Evolutionary conservation across 305 asterid genomes (phyloP).

Genomic region (Fraxinus greggii): DNA sequence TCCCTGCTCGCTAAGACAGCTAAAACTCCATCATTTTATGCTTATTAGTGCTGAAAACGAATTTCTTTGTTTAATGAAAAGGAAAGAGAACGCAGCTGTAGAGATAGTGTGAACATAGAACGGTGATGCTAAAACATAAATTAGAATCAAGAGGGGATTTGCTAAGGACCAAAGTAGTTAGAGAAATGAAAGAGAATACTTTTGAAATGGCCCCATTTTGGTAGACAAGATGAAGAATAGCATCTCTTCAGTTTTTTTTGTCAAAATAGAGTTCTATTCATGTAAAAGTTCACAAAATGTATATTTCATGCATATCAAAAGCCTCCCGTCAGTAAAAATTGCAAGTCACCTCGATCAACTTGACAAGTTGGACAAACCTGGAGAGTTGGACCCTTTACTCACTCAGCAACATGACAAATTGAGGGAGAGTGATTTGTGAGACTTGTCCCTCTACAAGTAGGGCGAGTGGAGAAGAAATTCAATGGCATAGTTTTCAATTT

Average conservation of each 20-base stretch:
- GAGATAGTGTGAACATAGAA: background rate
- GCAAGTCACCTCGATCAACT: background rate
- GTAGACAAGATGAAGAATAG: background rate
- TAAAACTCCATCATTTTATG: background rate
- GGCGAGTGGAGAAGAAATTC: background rate
- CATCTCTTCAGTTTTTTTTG: background rate
- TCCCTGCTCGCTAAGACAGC: background rate
- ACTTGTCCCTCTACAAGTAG: background rate
- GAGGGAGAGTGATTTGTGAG: background rate
- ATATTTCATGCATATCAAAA: background rate
- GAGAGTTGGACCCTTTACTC: background rate
- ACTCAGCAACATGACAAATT: background rate
- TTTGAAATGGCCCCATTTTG: background rate
- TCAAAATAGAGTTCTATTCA: background rate
- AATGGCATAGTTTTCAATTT: background rate
- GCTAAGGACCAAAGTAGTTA: background rate
- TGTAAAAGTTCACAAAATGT: background rate
- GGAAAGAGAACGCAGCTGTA: background rate
- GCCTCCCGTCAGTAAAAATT: background rate
- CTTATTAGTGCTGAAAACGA: background rate
- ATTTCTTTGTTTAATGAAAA: background rate
- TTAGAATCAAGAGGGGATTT: background rate
- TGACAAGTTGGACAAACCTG: background rate
- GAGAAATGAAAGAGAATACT: background rate
- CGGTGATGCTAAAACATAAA: background rate